Conservation (phyloP, 371 early-diverging fungal species). For the Mortierella sp. region DNA sequence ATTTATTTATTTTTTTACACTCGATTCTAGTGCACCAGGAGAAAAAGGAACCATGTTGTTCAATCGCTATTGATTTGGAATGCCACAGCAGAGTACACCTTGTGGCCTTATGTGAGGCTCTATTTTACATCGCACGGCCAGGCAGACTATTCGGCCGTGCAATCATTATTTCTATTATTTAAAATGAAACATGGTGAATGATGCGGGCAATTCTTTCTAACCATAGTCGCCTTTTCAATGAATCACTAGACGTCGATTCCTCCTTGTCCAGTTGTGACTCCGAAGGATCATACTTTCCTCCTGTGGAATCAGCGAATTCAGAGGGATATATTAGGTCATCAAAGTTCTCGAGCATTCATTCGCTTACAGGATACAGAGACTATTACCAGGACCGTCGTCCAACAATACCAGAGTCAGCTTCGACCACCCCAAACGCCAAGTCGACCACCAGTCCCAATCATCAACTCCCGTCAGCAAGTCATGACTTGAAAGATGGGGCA, state of each 20-base stretch:
- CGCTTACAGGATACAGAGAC: constrained; percentile 35
- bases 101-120: too few relatives aligned
- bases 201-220: too few relatives aligned
- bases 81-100: too few relatives aligned
- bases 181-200: too few relatives aligned
- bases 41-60: too few relatives aligned
- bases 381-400: constrained; percentile 44
- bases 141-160: too few relatives aligned
- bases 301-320: constrained; percentile 43
- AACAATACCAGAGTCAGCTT: constrained; percentile 69
- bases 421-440: constrained; percentile 64
- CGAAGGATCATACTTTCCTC: constrained; percentile 41
- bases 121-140: too few relatives aligned
- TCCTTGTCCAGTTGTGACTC: constrained; percentile 32
- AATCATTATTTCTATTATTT: too few relatives aligned
- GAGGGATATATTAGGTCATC: constrained; percentile 41
- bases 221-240: too few relatives aligned
- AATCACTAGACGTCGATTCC: constrained; percentile 29
- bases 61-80: too few relatives aligned
- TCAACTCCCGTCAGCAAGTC: constrained; percentile 54
- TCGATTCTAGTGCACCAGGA: too few relatives aligned
- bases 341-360: constrained; percentile 38
- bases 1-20: too few relatives aligned
- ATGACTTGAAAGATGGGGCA: constrained; percentile 70
- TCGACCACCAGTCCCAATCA: constrained; percentile 70